Evolutionary conservation across 768 basidiomycete genomes (phyloP).

Genomic region (Lactarius indigo): DNA sequence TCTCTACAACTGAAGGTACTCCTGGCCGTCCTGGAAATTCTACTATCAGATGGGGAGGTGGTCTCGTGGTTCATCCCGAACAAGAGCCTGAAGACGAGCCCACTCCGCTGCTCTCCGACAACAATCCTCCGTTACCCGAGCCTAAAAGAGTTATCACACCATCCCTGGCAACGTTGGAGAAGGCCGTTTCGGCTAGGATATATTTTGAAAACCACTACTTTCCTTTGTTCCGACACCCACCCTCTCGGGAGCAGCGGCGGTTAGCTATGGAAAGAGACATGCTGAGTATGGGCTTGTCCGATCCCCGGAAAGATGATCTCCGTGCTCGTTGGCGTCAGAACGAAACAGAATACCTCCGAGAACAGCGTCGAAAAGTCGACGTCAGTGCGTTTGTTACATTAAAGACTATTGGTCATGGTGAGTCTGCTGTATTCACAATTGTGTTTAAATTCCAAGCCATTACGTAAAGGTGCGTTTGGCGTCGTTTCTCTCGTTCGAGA

Average conservation of each 20-base stretch:
- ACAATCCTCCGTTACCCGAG: constrained; percentile 31
- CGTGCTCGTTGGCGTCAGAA: constrained; percentile 78
- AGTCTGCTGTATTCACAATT: constrained; percentile 27
- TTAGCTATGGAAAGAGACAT: constrained; percentile 88
- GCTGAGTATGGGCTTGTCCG: constrained; percentile 63
- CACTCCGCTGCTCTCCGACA: constrained; percentile 32
- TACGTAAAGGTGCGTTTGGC: constrained; percentile 78
- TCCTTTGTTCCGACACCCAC: constrained; percentile 76
- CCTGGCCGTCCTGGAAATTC: constrained; percentile 59
- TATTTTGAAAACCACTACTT: constrained; percentile 93
- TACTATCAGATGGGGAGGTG: constrained; percentile 56
- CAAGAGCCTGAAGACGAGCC: constrained; percentile 54
- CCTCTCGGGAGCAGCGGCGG: constrained; percentile 81
- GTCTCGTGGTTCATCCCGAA: constrained; percentile 64
- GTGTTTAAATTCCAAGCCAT: constrained; percentile 22
- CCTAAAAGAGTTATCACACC: constrained; percentile 68
- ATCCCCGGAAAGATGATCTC: constrained; percentile 66
- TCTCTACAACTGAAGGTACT: constrained; percentile 44
- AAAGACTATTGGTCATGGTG: constrained; percentile 94
- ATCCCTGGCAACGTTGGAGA: constrained; percentile 88
- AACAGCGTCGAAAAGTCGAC: constrained; percentile 77
- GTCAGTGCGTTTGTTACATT: constrained; percentile 83
- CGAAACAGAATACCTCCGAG: constrained; percentile 88
- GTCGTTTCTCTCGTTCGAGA: constrained; percentile 93
- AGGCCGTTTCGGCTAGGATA: constrained; percentile 87